Evolutionary conservation across 2,329 filamentous ascomycete species (phyloP), one percentile per base, ranked within the genome.

Genomic region (Fonsecaea pedrosoi): DNA sequence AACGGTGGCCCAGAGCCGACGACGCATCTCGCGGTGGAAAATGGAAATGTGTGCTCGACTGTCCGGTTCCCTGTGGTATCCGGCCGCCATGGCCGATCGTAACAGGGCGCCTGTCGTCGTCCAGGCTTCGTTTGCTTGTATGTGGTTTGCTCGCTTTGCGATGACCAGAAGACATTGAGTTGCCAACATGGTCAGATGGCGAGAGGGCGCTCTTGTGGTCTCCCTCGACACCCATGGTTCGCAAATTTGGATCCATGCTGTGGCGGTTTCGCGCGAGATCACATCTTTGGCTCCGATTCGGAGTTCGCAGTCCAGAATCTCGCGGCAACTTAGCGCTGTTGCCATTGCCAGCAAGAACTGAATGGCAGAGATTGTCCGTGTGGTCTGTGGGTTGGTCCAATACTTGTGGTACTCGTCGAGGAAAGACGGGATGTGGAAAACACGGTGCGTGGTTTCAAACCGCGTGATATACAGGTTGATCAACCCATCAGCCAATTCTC

Each of bases 381-480:
- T 56, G 15, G 30, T 35, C 18, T 12, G 15, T 18, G 54, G 25
- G 15, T 8, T 18, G 18, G 21, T 64, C 85, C 86, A 89, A 0
- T 86, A 67, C 0, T 79, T 77, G 18, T 85, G 82, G 68, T 88
- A 89, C 37, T 87, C 83, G 7, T 77, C 77, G 53, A 79, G 76
- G 67, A 89, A 89, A 0, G 82, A 83, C 0, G 86, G 86, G 0
- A 85, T 73, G 72, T 89, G 84, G 12, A 90, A 63, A 30, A 89
- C 80, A 2, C 87, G 82, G 67, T 85, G 81, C 12, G 84, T 82
- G 1, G 83, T 82, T 70, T 89, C 86, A 70, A 85, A 82, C 0
- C 83, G 83, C 54, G 84, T 78, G 15, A 89, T 75, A 55, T 70
- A 70, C 9, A 63, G 34, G 15, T 66, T 40, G 7, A 70, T 9